phyloP scores from a whole-genome alignment of 2,329 filamentous ascomycete species.

The Xylariaceae sp. region DNA sequence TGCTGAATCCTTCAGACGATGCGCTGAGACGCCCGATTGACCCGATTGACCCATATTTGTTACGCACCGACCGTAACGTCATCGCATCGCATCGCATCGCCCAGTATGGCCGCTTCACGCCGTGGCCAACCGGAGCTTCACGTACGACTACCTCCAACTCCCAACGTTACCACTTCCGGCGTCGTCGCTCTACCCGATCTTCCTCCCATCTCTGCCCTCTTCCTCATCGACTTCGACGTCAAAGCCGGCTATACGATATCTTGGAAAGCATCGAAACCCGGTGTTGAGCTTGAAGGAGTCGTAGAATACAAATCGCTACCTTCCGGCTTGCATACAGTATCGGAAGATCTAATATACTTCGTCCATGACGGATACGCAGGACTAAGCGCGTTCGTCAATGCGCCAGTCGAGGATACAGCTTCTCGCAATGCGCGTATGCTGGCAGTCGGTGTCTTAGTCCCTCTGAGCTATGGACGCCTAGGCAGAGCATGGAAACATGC shows the following conservation, averaged over 20 bases:
- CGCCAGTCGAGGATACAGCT: constrained; percentile 75
- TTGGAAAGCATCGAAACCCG: constrained; percentile 79
- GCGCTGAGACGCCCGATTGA: constrained; percentile 20
- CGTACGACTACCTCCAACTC: constrained; percentile 40
- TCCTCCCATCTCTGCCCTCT: constrained; percentile 76
- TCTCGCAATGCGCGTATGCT: constrained; percentile 91
- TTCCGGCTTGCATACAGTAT: constrained; percentile 88
- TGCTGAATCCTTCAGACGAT: constrained; percentile 9
- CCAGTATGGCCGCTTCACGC: constrained; percentile 43
- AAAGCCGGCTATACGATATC: constrained; percentile 89
- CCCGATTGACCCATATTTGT: constrained; percentile 6
- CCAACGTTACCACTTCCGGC: constrained; percentile 24
- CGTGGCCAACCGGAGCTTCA: constrained; percentile 45
- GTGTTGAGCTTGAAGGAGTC: constrained; percentile 79
- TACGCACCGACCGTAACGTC: constrained; percentile 4
- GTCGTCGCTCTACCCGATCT: constrained; percentile 52
- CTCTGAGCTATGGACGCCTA: constrained; percentile 81
- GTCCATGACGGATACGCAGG: constrained; percentile 85
- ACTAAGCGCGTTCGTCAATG: constrained; percentile 89
- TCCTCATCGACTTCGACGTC: constrained; percentile 90
- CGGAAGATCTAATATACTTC: constrained; percentile 92
- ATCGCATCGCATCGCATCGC: constrained; percentile 5
- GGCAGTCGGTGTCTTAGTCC: constrained; percentile 87
- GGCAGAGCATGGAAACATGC: constrained; percentile 92
- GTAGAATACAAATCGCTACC: constrained; percentile 97